Percentiles rank a stretch among this genome's conserved stretches.
Evolutionary conservation across 129 eudicot species (phyloP).

Genomic region (Scalesia atractyloides): DNA sequence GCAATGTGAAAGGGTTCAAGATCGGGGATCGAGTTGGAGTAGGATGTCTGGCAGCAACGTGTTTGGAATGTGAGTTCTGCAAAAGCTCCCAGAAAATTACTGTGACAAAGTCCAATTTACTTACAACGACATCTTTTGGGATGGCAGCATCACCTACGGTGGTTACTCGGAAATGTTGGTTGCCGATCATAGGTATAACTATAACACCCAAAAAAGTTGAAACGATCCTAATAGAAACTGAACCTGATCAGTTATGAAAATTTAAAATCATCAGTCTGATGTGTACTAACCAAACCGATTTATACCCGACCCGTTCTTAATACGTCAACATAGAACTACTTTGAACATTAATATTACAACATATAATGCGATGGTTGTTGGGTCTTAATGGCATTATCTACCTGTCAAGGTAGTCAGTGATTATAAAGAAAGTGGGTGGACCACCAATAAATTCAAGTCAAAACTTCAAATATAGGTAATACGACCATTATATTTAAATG

Average conservation of each 20-base stretch:
- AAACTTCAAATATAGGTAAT: not conserved
- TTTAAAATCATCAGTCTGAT: no score
- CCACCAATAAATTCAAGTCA: not conserved
- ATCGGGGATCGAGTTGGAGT: conserved; percentile 88
- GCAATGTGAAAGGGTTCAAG: conserved; percentile 68
- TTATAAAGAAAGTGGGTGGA: not conserved
- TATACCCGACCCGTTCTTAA: no score
- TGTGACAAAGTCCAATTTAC: conserved; percentile 69
- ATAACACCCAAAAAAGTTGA: not conserved
- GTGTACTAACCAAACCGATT: no score
- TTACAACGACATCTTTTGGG: conserved; percentile 88
- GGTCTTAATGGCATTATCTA: not conserved
- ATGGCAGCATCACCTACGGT: conserved; percentile 92
- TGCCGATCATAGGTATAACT: conserved; percentile 73
- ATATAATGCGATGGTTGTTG: not conserved
- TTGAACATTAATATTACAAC: no score
- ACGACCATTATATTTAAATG: not conserved
- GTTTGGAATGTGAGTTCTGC: conserved; percentile 77
- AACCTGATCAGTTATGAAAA: no score
- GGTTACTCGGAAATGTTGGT: conserved; percentile 85
- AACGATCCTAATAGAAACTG: no score
- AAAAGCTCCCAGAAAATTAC: conserved; percentile 52
- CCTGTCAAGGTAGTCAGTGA: not conserved
- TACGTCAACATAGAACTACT: no score
- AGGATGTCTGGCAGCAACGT: conserved; percentile 77